phyloP scores from a whole-genome alignment of 768 basidiomycete species.

The Phlebiopsis gigantea region DNA sequence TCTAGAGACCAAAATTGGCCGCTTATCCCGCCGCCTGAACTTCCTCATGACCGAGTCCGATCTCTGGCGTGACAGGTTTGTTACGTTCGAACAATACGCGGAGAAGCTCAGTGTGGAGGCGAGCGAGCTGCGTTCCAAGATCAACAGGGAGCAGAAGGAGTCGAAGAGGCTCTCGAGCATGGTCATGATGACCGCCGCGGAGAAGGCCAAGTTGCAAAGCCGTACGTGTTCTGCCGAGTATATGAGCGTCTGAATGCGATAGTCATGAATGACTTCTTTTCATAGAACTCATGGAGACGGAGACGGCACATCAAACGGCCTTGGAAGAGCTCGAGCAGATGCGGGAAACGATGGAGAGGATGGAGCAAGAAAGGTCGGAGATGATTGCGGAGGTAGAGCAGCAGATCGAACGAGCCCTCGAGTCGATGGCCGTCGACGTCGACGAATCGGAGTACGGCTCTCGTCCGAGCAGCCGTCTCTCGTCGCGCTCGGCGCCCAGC shows the following conservation, averaged over 20 bases:
- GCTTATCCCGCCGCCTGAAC: constrained; percentile 78
- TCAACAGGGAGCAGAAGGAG: constrained; percentile 88
- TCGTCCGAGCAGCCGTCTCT: constrained; percentile 62
- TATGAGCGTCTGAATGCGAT: not conserved
- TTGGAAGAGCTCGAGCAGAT: constrained; percentile 77
- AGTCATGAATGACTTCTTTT: not conserved
- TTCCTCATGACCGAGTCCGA: constrained; percentile 91
- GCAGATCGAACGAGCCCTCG: constrained; percentile 83
- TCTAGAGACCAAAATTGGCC: constrained; percentile 82
- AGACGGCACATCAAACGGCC: constrained; percentile 75
- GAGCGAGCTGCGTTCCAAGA: constrained; percentile 76
- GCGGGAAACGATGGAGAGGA: constrained; percentile 78
- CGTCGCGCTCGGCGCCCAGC: constrained; percentile 45
- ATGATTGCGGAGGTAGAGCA: constrained; percentile 94
- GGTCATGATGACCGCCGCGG: constrained; percentile 69
- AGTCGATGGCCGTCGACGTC: constrained; percentile 78
- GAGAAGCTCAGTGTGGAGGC: constrained; percentile 88
- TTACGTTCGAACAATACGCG: constrained; percentile 90
- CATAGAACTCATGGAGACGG: constrained; percentile 77
- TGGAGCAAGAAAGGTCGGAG: constrained; percentile 82
- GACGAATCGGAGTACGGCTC: constrained; percentile 76
- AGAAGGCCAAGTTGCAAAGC: constrained; percentile 72
- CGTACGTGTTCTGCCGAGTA: constrained; percentile 43
- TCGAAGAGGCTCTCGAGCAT: constrained; percentile 79
- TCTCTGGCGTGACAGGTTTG: constrained; percentile 90